Conservation (phyloP, 352 stramenopile species). For the Vaucheria bursata region DNA sequence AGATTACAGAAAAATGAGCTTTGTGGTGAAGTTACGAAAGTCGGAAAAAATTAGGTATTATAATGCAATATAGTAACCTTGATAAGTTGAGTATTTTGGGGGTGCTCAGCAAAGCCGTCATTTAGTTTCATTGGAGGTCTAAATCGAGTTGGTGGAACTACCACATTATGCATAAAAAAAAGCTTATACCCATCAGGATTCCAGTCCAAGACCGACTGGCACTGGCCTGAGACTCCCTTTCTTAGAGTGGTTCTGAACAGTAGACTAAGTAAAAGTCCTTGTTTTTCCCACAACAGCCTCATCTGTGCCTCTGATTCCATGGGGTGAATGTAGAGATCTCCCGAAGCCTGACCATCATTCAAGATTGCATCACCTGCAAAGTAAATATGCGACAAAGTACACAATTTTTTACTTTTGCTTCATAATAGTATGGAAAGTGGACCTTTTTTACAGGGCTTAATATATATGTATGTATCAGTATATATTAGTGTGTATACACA, state of each 20-base stretch:
- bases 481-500: background rate
- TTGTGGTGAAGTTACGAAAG: too few species aligned
- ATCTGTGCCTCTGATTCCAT: constrained; percentile 22
- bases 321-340: background rate
- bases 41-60: too few species aligned
- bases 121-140: constrained; percentile 90
- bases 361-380: background rate
- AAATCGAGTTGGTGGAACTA: constrained; percentile 92
- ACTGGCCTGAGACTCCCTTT: background rate
- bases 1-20: too few species aligned
- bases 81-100: constrained; percentile 51
- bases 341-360: background rate
- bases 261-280: constrained; percentile 13
- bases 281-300: constrained; percentile 40
- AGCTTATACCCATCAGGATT: constrained; percentile 68
- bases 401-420: background rate
- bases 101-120: constrained; percentile 91
- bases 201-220: background rate
- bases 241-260: constrained; percentile 21
- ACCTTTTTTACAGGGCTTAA: background rate
- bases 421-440: background rate
- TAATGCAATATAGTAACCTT: constrained; percentile 48
- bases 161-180: constrained; percentile 91
- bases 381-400: background rate
- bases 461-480: background rate